Conservation (phyloP, 2,329 filamentous ascomycete species). For the Fusarium xylarioides region DNA sequence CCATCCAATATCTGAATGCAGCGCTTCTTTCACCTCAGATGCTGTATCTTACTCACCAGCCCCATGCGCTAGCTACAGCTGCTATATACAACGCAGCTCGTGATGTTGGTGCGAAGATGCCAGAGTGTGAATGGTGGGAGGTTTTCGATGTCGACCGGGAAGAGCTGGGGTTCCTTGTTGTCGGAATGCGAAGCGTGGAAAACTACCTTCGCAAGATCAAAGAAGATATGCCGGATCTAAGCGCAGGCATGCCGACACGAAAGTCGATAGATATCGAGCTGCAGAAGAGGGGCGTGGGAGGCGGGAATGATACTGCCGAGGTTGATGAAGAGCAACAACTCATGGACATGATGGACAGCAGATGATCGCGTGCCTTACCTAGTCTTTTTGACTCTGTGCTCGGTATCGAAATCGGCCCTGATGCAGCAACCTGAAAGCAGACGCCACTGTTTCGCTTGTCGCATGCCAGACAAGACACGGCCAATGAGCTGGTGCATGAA, state of each 20-base stretch:
- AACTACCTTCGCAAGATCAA: constrained; percentile 71
- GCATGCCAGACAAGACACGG: constrained; percentile 23
- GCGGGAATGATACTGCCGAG: constrained; percentile 38
- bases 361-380: constrained; percentile 27
- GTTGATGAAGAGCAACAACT: constrained; percentile 55
- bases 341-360: constrained; percentile 52
- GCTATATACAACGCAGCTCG: constrained; percentile 90
- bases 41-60: constrained; percentile 92
- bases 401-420: constrained; percentile 18
- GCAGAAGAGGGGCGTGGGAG: constrained; percentile 57
- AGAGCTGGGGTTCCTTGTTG: constrained; percentile 91
- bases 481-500: constrained; percentile 21
- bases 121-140: constrained; percentile 93
- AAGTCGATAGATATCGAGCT: constrained; percentile 68
- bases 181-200: constrained; percentile 82
- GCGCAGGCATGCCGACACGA: constrained; percentile 64
- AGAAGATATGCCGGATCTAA: constrained; percentile 61
- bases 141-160: constrained; percentile 96
- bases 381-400: background rate
- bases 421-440: background rate
- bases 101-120: constrained; percentile 79
- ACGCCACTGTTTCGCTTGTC: constrained; percentile 14
- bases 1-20: constrained; percentile 84
- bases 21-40: constrained; percentile 87
- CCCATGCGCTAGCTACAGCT: constrained; percentile 82